Evolutionary conservation across 306 rosid genomes (phyloP), one percentile per base, ranked within the genome.

Genomic region (Pueraria montana): DNA sequence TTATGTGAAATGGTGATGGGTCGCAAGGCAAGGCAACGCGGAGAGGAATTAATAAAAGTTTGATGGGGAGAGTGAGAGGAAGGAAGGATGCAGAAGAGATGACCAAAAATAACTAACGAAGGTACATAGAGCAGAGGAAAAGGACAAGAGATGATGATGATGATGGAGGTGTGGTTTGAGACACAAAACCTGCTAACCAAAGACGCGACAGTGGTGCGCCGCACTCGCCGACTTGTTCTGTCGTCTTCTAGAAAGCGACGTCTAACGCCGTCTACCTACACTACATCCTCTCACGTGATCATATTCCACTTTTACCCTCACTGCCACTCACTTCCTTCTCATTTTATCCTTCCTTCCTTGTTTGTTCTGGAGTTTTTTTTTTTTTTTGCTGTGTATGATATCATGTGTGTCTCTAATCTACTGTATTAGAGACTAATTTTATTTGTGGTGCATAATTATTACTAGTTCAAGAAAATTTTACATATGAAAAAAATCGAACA

Each of bases 221-320:
- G 87, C 88, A 78, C 74, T 89, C 85, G 94, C 94, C 85, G 91
- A 85, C 87, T 80, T 73, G 5, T 26, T 76, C 1, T 65, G 88
- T 81, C 48, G 62, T 21, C 14, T 59, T 36, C 32, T 69, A 71
- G 84, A 86, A 61, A 89, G 82, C 87, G 79, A 89, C 88, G 49
- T 62, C 50, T 69, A 80, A 80, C 78, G 40, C 40, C 40, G 40
- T 5, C 40, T 34, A 34, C 40, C 40, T 34, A 34, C 40, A 34
- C 40, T n/a, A n/a, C n/a, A n/a, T 4, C 40, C 40, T 7, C 56
- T 50, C 56, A 56, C 11, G n/a, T 13, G 11, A 23, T 2, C 20
- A 36, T 1, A 16, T 32, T 64, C 70, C 70, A 64, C 13, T 64
- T 64, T 32, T 30, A 27, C 40, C 43, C 69, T 24, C 18, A 14